These are phyloP conservation scores for Medicago arabica DNA, from an alignment of 306 rosid genomes.

Conservation along the genomic window DNA sequence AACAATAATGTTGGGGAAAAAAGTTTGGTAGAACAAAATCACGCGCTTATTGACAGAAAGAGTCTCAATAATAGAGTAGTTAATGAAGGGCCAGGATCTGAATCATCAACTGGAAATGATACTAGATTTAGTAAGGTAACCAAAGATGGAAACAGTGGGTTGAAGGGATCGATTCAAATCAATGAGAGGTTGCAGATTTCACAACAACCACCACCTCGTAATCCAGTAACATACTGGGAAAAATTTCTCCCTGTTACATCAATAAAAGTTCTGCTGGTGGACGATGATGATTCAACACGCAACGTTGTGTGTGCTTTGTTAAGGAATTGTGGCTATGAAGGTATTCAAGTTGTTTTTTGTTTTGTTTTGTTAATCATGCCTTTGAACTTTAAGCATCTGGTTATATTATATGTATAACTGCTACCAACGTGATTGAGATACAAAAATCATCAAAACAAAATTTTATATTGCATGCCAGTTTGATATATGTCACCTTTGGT, in stretches of 20 bases:
- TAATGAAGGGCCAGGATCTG: slow-evolving; percentile 53
- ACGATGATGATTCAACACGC: slow-evolving; percentile 70
- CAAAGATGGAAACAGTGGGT: slow-evolving; percentile 49
- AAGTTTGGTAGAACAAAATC: slow-evolving; percentile 46
- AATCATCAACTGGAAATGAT: slow-evolving; percentile 50
- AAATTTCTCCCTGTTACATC: slow-evolving; percentile 65
- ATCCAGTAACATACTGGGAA: slow-evolving; percentile 55
- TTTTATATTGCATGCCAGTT: not conserved
- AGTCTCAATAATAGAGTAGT: slow-evolving; percentile 46
- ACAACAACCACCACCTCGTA: slow-evolving; percentile 53
- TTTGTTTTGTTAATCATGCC: slow-evolving; percentile 28
- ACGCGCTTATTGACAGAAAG: slow-evolving; percentile 42
- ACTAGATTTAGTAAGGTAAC: slow-evolving; percentile 41
- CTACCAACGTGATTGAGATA: slow-evolving; percentile 10
- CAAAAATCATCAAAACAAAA: not conserved
- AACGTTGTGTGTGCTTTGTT: slow-evolving; percentile 67
- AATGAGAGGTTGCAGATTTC: slow-evolving; percentile 50
- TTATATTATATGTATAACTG: slow-evolving; percentile 14
- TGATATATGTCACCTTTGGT: slow-evolving; percentile 35
- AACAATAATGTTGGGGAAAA: slow-evolving; percentile 40
- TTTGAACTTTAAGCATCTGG: not conserved
- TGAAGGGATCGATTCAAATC: slow-evolving; percentile 48
- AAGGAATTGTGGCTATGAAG: slow-evolving; percentile 70
- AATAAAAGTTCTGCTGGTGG: slow-evolving; percentile 68
- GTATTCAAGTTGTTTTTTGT: slow-evolving; percentile 37